Evolutionary conservation across 1,284 basidiomycete species (phyloP), one percentile per base, ranked within the genome.

Genomic region (Moesziomyces parantarcticus): DNA sequence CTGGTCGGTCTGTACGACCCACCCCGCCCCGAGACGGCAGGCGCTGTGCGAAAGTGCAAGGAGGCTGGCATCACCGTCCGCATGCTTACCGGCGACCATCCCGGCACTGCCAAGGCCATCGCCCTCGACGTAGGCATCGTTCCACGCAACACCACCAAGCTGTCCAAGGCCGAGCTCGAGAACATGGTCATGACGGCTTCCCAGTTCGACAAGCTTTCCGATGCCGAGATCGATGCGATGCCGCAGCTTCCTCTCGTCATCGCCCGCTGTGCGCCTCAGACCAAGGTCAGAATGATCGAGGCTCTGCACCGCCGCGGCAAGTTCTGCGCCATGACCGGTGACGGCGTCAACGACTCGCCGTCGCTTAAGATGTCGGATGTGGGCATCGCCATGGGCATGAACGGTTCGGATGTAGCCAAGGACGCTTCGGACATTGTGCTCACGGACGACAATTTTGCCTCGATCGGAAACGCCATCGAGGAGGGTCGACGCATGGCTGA

Each of bases 361-460:
- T 76, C 76, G 36, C 79, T 83, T 46, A 83, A 83, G 68, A 75
- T 79, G 60, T 76, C 80, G 21, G 80, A 83, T 45, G 77, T 83
- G 10, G 82, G 82, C 26, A 81, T 83, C 41, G 82, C 80, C 25
- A 83, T 83, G 82, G 82, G 82, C 34, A 70, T 75, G 64, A 78
- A 76, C 43, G 77, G 78, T 3, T 75, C 73, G 42, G 77, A 82
- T 36, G 77, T 83, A 3, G 79, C 78, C 43, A 87, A 87, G 79
- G 86, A 86, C 59, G 86, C 86, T 7, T 86, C 88, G 18, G 89
- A 90, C 79, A 85, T 91, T 49, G 89, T 91, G 0, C 85, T 91
- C 51, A 88, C 88, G 32, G 89, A 91, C 78, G 89, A 91, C 85
- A 90, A 91, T 85, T 91, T 91, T 80, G 88, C 89, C 42, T 89